Percentiles rank a stretch among this genome's conserved stretches.
Evolutionary conservation across 345 rosid species (phyloP).

Genomic region (Populus deltoides): DNA sequence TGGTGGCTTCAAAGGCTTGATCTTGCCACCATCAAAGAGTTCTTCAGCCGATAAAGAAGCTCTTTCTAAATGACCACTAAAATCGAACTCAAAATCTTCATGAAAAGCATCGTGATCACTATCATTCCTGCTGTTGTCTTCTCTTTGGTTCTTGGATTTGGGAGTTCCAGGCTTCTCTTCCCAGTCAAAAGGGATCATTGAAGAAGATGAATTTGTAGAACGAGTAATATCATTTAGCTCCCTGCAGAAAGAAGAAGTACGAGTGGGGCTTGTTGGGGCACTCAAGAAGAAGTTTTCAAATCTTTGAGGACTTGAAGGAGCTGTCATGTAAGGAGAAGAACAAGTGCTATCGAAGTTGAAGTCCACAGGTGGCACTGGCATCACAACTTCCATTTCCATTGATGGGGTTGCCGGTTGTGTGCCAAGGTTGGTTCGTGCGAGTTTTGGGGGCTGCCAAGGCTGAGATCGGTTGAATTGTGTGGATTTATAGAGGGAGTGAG

Average conservation of each 20-base stretch:
- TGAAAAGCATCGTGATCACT: slow-evolving; percentile 22
- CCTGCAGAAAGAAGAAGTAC: slow-evolving; percentile 21
- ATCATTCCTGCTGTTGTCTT: not conserved
- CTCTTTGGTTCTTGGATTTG: slow-evolving; percentile 13
- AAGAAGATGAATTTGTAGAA: slow-evolving; percentile 11
- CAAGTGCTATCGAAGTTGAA: slow-evolving; percentile 76
- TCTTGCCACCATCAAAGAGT: slow-evolving; percentile 84
- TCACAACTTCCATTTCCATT: slow-evolving; percentile 53
- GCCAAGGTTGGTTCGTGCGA: not conserved
- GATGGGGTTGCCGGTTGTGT: slow-evolving; percentile 1
- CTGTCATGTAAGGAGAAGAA: slow-evolving; percentile 93
- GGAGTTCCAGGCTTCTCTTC: slow-evolving; percentile 47
- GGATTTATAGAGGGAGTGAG: slow-evolving; percentile 5
- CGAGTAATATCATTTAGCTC: slow-evolving; percentile 3
- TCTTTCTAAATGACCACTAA: slow-evolving; percentile 69
- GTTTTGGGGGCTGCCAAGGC: not conserved
- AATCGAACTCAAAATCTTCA: slow-evolving; percentile 71
- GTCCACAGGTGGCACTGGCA: slow-evolving; percentile 38
- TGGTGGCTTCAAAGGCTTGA: slow-evolving; percentile 58
- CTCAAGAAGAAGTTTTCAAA: slow-evolving; percentile 59
- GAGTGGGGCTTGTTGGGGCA: slow-evolving; percentile 70
- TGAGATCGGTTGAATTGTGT: not conserved
- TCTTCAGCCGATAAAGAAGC: slow-evolving; percentile 80
- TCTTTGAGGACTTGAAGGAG: slow-evolving; percentile 87
- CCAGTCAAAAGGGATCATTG: slow-evolving; percentile 39